phyloP scores from a whole-genome alignment of 768 basidiomycete species.

The Tulasnella sp. region DNA sequence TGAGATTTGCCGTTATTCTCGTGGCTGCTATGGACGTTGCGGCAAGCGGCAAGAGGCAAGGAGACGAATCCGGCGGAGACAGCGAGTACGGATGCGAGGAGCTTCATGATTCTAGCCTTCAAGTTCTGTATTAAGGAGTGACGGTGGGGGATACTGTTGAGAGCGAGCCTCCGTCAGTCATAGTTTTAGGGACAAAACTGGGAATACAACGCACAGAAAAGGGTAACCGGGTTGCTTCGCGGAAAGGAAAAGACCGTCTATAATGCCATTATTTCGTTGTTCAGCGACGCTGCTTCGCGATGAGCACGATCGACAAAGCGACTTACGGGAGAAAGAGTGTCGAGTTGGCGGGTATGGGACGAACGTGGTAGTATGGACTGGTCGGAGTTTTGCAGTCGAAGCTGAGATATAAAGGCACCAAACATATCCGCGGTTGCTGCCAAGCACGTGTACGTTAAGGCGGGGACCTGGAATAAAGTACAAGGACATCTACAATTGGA shows the following conservation, averaged over 20 bases:
- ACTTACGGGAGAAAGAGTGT: too few relatives aligned
- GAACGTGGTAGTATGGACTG: too few relatives aligned
- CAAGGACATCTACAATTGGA: too few relatives aligned
- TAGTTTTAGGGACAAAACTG: not conserved
- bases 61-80: not conserved
- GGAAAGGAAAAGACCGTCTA: conserved; percentile 5
- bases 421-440: too few relatives aligned
- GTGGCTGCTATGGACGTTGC: not conserved
- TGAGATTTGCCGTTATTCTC: not conserved
- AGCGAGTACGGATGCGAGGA: not conserved
- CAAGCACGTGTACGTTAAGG: too few relatives aligned
- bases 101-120: not conserved
- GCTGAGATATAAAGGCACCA: too few relatives aligned
- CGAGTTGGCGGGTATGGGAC: too few relatives aligned
- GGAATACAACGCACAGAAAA: not conserved
- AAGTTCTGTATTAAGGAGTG: not conserved
- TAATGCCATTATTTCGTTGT: not conserved
- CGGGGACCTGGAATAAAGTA: too few relatives aligned
- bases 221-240: conserved; percentile 1
- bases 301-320: too few relatives aligned
- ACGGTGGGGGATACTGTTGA: not conserved
- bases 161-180: not conserved
- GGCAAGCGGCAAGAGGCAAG: not conserved
- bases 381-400: too few relatives aligned
- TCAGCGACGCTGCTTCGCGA: too few relatives aligned